Evolutionary conservation across 2,329 filamentous ascomycete species (phyloP).

Genomic region (Diaporthe capsici): DNA sequence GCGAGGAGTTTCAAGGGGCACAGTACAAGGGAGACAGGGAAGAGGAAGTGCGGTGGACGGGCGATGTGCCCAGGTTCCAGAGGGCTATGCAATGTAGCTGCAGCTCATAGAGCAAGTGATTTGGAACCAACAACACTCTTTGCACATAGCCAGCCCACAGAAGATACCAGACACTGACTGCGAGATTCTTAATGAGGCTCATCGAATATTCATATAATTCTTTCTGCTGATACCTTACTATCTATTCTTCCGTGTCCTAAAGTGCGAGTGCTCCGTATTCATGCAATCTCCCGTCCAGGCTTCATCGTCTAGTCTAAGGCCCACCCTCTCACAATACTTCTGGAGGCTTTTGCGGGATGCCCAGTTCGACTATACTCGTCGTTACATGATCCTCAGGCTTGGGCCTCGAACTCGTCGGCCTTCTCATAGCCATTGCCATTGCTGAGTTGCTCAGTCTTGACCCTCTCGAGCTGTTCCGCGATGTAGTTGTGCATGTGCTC

Average conservation of each 20-base stretch:
- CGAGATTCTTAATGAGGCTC: background rate
- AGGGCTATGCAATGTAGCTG: slow-evolving; percentile 95
- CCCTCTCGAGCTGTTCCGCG: slow-evolving; percentile 81
- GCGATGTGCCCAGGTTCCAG: slow-evolving; percentile 84
- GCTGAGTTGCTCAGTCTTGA: slow-evolving; percentile 69
- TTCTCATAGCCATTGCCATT: slow-evolving; percentile 56
- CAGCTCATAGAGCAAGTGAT: slow-evolving; percentile 74
- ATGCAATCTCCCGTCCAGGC: slow-evolving; percentile 27
- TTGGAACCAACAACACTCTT: background rate
- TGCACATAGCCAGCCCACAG: background rate
- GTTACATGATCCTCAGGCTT: slow-evolving; percentile 40
- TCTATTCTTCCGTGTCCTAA: background rate
- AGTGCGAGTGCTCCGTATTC: slow-evolving; percentile 14
- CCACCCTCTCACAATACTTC: background rate
- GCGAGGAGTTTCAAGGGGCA: slow-evolving; percentile 61
- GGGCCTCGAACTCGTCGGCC: slow-evolving; percentile 64
- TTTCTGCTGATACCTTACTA: background rate
- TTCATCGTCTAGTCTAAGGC: background rate
- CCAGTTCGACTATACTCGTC: no score
- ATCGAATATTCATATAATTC: background rate
- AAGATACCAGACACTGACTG: slow-evolving; percentile 18
- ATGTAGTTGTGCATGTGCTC: slow-evolving; percentile 86
- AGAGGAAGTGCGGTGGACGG: slow-evolving; percentile 87
- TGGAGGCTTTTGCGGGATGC: background rate
- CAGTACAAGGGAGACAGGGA: slow-evolving; percentile 71